Evolutionary conservation across 345 rosid species (phyloP), one percentile per base, ranked within the genome.

Genomic region (Euphorbia pulcherrima): DNA sequence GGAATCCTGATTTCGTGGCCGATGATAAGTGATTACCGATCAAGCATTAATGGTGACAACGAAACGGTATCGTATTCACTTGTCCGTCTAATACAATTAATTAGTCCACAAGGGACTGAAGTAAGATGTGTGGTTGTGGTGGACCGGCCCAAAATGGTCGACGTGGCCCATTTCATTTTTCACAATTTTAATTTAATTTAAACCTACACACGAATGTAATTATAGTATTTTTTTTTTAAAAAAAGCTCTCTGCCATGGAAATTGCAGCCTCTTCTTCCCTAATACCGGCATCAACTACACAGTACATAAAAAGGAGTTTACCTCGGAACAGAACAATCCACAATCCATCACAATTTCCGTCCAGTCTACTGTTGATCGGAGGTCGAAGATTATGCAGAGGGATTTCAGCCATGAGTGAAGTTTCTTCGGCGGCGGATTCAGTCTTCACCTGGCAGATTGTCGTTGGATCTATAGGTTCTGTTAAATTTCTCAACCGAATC

Each of bases 401-500:
- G 39, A 48, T 76, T 68, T 75, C 77, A 44, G 82, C 84, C 0
- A 48, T 74, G 28, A 78, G 73, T 14, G 79, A 80, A 13, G 79
- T 77, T 77, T 74, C 79, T 41, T 67, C 79, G 21, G 75, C 74
- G 29, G 77, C 75, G 10, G 87, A 79, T 63, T 75, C 86, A 1
- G 78, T 68, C 58, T 69, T 88, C 70, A 85, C 90, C 8, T 92
- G 98, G 96, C 91, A 90, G 70, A 87, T 88, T 23, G 72, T 80
- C 20, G 89, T 83, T 4, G 97, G 98, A 70, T 72, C 97, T 53
- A 50, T 84, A 70, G 98, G 95, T 88, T 35, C 21, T 8, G 14
- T 17, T 11, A 14, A 24, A n/a, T 4, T 23, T 4, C n/a, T 24
- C 4, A 11, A 24, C 2, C 5, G 11, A 51, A 46, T 47, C 6